Evolutionary conservation across 768 basidiomycete species (phyloP).

Genomic region (Asterophora parasitica): DNA sequence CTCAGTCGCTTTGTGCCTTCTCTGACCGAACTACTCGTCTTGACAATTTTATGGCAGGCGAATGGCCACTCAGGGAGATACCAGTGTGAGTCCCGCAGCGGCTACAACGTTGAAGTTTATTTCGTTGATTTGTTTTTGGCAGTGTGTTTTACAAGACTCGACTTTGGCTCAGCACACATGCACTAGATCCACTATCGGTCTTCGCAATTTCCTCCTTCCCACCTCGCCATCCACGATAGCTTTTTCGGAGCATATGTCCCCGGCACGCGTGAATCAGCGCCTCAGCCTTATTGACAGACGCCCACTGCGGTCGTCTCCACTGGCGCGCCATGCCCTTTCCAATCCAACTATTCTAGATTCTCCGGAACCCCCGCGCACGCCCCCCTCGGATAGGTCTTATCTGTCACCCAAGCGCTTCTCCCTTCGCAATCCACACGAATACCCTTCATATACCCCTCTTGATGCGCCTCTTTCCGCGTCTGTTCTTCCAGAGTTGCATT

Average conservation of each 20-base stretch:
- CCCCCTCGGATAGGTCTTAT: background rate
- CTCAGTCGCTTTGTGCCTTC: constrained; percentile 2
- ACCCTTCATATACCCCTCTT: background rate
- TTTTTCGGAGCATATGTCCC: constrained; percentile 1
- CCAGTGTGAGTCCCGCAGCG: background rate
- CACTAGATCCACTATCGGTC: background rate
- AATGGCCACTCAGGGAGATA: constrained; percentile 1
- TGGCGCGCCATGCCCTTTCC: constrained; percentile 35
- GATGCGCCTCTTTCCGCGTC: background rate
- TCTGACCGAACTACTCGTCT: background rate
- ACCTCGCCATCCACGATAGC: background rate
- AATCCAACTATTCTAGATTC: constrained; percentile 9
- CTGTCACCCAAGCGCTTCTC: background rate
- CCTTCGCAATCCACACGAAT: constrained; percentile 1
- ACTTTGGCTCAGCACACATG: background rate
- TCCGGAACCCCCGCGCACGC: background rate
- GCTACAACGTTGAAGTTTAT: background rate
- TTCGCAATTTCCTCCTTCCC: background rate
- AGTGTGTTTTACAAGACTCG: background rate
- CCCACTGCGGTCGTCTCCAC: constrained; percentile 38
- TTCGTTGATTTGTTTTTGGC: background rate
- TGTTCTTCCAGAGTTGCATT: background rate
- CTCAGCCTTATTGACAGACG: constrained; percentile 16
- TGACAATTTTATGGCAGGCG: background rate
- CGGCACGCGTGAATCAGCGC: constrained; percentile 11